Evolutionary conservation across 176 grass and related monocot genomes (phyloP), one percentile per base, ranked within the genome.

Genomic region (Oryza brachyantha): DNA sequence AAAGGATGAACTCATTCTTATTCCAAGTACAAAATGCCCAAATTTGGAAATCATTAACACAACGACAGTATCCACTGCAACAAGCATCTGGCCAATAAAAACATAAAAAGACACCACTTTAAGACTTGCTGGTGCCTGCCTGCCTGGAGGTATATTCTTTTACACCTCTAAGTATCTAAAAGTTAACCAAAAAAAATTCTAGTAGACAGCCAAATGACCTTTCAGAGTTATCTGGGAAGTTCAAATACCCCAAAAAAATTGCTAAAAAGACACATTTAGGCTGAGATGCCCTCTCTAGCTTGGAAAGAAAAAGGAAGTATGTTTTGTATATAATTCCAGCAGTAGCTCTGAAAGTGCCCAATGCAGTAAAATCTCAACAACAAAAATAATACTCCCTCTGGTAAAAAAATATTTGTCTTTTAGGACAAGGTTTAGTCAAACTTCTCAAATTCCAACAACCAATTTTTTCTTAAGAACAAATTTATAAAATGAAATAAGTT

Each of bases 121-220:
- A 35, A 46, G 57, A 41, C 37, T n/a, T 68, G 76, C 10, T 26
- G 25, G 46, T 8, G 13, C n/a, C n/a, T n/a, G n/a, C n/a, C n/a
- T n/a, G n/a, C n/a, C n/a, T n/a, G n/a, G n/a, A n/a, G n/a, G 61
- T 61, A 77, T 62, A n/a, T 8, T 8, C 70, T 61, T 61, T n/a
- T 66, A 61, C 43, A 16, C 40, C 17, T 59, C 43, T 55, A 59
- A 31, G 66, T 5, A 52, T 38, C 36, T 37, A n/a, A 19, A 14
- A 67, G 31, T 39, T 65, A 29, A 79, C 29, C 29, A 48, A 73
- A 66, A 31, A 79, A 21, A 39, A 3, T 87, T 79, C 24, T 38
- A 55, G 37, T 40, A 77, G 10, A n/a, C 34, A 70, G 7, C 25
- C 58, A 82, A 21, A 72, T 72, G 10, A 22, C 42, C 21, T n/a